Base-by-base conservation (phyloP, 345 rosid species). In the Rhodamnia rubescens region DNA sequence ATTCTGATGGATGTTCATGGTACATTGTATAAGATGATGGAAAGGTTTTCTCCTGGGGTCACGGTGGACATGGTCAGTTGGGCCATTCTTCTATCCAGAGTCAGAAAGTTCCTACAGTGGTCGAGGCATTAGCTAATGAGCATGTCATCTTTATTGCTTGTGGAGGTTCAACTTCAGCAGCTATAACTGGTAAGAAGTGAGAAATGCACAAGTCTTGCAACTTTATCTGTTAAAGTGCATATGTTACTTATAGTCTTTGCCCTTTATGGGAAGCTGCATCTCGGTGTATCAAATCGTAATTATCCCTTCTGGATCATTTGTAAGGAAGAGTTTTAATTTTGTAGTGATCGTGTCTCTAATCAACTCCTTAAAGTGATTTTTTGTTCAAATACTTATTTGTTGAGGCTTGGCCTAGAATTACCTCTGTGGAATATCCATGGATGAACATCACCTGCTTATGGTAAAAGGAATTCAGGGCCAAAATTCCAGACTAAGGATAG, bases 151-250 rank as follows among this genome's bases (percentile, higher is more conserved):
- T 89, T 87, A 90, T 97, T 61, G 94, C 98, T 82, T 91, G 95
- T 88, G 98, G 96, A 89, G 99, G 97, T 84, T 95, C 98, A n/a
- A 87, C 98, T 84, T 96, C 98, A 29, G 98, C 99, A 84, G 98
- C 97, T 20, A 53, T 94, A 88, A 94, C 95, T 59, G 95, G 98
- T 95, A 90, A 87, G 87, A 86, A 53, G 16, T 44, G 54, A 69
- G 80, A 69, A 69, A 69, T 69, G 80, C 47, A 20, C 32, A 18
- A 32, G 80, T 69, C 47, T 0, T 0, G 24, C 1, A 24, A 69
- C 40, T 9, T 32, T 69, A 32, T 69, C 47, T 69, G 47, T 36
- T 36, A 18, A 16, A 5, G 13, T 69, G 78, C 47, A 18, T 69
- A 69, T 32, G 78, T 69, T 69, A 32, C 78, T 36, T 32, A 18